These are phyloP conservation scores for Syncephalastrum contaminatum DNA, from an alignment of 371 early-diverging fungal species.

Conservation along the genomic window DNA sequence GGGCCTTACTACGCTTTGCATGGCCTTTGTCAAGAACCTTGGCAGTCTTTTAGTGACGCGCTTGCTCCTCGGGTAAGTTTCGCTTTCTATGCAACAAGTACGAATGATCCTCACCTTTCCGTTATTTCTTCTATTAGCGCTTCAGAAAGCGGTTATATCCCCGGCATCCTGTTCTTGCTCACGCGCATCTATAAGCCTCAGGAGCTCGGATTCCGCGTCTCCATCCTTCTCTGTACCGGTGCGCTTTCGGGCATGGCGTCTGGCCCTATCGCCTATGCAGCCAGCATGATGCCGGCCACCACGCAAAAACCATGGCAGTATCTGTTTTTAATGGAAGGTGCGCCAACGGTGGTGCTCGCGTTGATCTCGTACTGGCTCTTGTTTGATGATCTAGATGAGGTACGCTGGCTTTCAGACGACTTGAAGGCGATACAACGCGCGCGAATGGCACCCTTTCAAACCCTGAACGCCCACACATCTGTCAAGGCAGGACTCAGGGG, in stretches of 20 bases:
- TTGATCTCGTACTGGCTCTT: slow-evolving; percentile 26
- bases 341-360: slow-evolving; percentile 29
- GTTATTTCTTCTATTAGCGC: slow-evolving; percentile 6
- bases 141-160: slow-evolving; percentile 24
- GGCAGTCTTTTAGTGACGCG: slow-evolving; percentile 21
- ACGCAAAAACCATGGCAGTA: slow-evolving; percentile 27
- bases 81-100: too few relatives aligned
- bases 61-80: slow-evolving; percentile 26
- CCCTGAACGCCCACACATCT: too few relatives aligned
- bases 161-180: slow-evolving; percentile 25
- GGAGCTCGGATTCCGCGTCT: slow-evolving; percentile 21
- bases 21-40: slow-evolving; percentile 30
- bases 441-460: slow-evolving; percentile 7
- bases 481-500: too few relatives aligned
- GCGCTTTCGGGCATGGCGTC: slow-evolving; percentile 19
- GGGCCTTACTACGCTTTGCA: slow-evolving; percentile 23
- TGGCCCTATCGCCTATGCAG: slow-evolving; percentile 23
- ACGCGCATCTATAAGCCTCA: slow-evolving; percentile 28
- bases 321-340: slow-evolving; percentile 39
- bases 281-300: slow-evolving; percentile 28
- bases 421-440: slow-evolving; percentile 16
- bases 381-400: slow-evolving; percentile 26
- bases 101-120: not conserved
- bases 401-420: slow-evolving; percentile 15
- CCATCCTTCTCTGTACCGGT: slow-evolving; percentile 15